Evolutionary conservation across 805 yeast species (phyloP).

Genomic region (Priceomyces fermenticarens): DNA sequence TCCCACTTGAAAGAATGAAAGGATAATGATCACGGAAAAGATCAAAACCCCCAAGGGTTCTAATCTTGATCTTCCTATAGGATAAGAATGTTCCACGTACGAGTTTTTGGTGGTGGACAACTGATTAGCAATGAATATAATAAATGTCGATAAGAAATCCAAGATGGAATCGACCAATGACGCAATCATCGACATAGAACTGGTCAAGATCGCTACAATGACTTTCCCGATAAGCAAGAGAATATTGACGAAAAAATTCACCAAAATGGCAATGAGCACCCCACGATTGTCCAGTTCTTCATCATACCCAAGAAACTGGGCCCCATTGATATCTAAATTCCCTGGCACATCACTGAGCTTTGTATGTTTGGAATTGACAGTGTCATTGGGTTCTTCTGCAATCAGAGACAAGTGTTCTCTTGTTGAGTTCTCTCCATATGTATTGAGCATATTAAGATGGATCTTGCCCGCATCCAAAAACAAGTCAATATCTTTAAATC

Average conservation of each 20-base stretch:
- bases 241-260: slow-evolving; percentile 61
- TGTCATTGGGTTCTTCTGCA: slow-evolving; percentile 4
- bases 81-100: slow-evolving; percentile 48
- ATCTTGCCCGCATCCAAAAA: slow-evolving; percentile 66
- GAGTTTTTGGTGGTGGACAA: slow-evolving; percentile 46
- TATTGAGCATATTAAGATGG: slow-evolving; percentile 59
- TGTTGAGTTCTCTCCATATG: slow-evolving; percentile 33
- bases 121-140: slow-evolving; percentile 61
- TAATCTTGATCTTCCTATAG: slow-evolving; percentile 68
- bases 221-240: slow-evolving; percentile 58
- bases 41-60: slow-evolving; percentile 79
- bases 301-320: slow-evolving; percentile 50
- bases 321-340: slow-evolving; percentile 55
- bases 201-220: slow-evolving; percentile 58
- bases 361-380: slow-evolving; percentile 17
- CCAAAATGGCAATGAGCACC: slow-evolving; percentile 59
- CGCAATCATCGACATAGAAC: slow-evolving; percentile 73
- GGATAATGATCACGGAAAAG: slow-evolving; percentile 66
- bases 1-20: slow-evolving; percentile 71
- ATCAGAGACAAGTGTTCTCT: too few species aligned
- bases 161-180: slow-evolving; percentile 74
- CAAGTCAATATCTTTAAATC: slow-evolving; percentile 58
- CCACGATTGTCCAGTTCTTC: slow-evolving; percentile 39
- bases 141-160: slow-evolving; percentile 71
- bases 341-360: slow-evolving; percentile 53